Percentiles rank a stretch among this genome's conserved stretches.
These are phyloP conservation scores for Trichoderma gamsii DNA, from an alignment of 495 filamentous ascomycete genomes.

Conservation along the genomic window DNA sequence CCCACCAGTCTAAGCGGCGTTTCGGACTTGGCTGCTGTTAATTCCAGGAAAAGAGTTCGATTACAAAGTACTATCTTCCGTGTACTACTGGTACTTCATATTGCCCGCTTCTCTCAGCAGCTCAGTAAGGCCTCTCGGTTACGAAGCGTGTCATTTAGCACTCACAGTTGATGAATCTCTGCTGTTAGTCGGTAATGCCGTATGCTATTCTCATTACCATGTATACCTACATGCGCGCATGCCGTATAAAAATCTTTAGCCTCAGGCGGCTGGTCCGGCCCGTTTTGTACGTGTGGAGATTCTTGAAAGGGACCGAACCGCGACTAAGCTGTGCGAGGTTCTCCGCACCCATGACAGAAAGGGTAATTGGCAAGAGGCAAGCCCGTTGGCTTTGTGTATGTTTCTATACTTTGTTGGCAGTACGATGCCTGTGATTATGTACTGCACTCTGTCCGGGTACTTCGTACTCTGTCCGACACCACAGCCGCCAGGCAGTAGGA, in stretches of 20 bases:
- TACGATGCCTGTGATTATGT: too few relatives aligned
- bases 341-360: constrained; percentile 11
- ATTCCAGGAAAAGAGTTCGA: neutral
- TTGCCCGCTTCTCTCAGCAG: neutral
- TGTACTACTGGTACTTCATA: neutral
- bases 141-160: neutral
- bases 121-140: too few relatives aligned
- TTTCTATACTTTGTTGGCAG: neutral
- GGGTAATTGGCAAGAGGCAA: neutral
- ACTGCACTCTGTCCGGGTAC: neutral
- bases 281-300: constrained; percentile 8
- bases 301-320: neutral
- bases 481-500: neutral
- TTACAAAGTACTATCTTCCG: neutral
- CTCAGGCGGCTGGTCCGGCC: constrained; percentile 9
- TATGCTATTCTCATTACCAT: neutral
- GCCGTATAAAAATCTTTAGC: neutral
- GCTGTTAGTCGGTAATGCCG: neutral
- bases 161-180: neutral
- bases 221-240: neutral
- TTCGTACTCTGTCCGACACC: neutral
- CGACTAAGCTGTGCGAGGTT: neutral
- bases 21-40: neutral
- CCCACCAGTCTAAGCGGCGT: neutral
- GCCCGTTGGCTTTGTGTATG: neutral